Conservation (phyloP, 768 basidiomycete species). For the Pholiota microspora region DNA sequence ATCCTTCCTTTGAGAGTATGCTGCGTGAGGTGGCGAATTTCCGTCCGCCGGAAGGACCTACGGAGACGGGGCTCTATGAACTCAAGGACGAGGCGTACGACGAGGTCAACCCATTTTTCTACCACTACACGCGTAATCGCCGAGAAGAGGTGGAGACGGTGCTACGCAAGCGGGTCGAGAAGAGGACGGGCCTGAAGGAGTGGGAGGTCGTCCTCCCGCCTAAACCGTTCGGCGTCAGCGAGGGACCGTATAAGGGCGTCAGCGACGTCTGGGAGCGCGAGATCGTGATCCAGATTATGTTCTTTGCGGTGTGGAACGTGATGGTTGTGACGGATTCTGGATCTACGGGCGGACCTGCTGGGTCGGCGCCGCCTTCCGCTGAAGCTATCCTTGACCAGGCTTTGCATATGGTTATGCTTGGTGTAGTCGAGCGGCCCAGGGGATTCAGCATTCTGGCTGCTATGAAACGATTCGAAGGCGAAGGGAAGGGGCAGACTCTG, state of each 20-base stretch:
- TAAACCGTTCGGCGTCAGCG: slow-evolving; percentile 57
- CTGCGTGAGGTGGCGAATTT: slow-evolving; percentile 80
- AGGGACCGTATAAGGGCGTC: slow-evolving; percentile 69
- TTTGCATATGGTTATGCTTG: slow-evolving; percentile 84
- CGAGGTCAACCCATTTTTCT: slow-evolving; percentile 94
- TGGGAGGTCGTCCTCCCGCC: slow-evolving; percentile 75
- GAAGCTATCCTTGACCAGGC: slow-evolving; percentile 91
- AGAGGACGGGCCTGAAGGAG: slow-evolving; percentile 46
- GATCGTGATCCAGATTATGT: slow-evolving; percentile 76
- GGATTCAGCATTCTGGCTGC: slow-evolving; percentile 61
- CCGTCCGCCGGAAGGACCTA: slow-evolving; percentile 71
- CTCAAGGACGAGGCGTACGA: slow-evolving; percentile 79
- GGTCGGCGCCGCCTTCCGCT: slow-evolving; percentile 66
- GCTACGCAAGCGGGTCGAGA: slow-evolving; percentile 64
- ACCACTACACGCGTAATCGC: slow-evolving; percentile 92
- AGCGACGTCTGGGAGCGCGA: slow-evolving; percentile 65
- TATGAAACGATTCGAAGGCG: slow-evolving; percentile 51
- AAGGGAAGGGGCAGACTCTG: slow-evolving; percentile 52
- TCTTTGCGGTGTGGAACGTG: slow-evolving; percentile 78
- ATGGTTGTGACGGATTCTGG: slow-evolving; percentile 58
- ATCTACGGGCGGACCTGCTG: slow-evolving; percentile 22
- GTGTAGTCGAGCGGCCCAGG: slow-evolving; percentile 65
- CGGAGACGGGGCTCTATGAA: slow-evolving; percentile 86
- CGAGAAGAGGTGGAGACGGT: slow-evolving; percentile 87
- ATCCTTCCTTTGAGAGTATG: slow-evolving; percentile 76